Conservation (phyloP, 768 basidiomycete species). For the Pleurotus ostreatus region DNA sequence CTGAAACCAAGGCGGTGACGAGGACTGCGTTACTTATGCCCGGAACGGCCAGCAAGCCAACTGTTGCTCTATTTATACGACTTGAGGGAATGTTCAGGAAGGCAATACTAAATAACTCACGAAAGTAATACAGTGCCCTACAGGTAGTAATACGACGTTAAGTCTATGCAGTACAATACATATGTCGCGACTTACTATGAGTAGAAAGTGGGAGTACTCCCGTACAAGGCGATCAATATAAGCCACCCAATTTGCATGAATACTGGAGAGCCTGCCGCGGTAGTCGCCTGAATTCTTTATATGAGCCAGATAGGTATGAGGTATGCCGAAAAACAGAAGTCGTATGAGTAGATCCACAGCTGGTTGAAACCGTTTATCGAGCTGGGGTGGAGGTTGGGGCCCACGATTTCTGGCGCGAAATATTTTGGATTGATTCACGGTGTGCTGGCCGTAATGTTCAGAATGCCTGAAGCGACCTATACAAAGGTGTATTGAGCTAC, state of each 20-base stretch:
- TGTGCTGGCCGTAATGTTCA: conserved; percentile 39
- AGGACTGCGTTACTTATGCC: conserved; percentile 30
- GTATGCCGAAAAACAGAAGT: conserved; percentile 49
- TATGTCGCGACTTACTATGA: conserved; percentile 37
- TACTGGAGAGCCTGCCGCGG: conserved; percentile 41
- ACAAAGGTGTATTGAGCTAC: neutral
- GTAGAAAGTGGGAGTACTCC: conserved; percentile 53
- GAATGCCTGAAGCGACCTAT: conserved; percentile 40
- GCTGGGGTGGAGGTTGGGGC: conserved; percentile 12
- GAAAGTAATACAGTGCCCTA: conserved; percentile 43
- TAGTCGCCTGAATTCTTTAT: conserved; percentile 47
- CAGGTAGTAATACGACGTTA: too few species aligned
- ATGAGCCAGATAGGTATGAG: conserved; percentile 46
- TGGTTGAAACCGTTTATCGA: conserved; percentile 21
- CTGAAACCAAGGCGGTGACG: conserved; percentile 38
- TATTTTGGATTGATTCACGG: conserved; percentile 25
- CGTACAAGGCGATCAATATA: conserved; percentile 47
- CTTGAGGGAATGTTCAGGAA: neutral
- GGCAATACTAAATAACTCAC: conserved; percentile 22
- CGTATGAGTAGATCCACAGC: conserved; percentile 35
- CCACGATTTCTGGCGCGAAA: conserved; percentile 17
- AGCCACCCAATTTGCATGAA: conserved; percentile 44
- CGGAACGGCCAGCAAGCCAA: conserved; percentile 43
- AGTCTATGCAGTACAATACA: neutral
- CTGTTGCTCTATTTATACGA: conserved; percentile 35